Base-by-base conservation (phyloP, 805 yeast genomes). In the Ogataea chonburiensis region DNA sequence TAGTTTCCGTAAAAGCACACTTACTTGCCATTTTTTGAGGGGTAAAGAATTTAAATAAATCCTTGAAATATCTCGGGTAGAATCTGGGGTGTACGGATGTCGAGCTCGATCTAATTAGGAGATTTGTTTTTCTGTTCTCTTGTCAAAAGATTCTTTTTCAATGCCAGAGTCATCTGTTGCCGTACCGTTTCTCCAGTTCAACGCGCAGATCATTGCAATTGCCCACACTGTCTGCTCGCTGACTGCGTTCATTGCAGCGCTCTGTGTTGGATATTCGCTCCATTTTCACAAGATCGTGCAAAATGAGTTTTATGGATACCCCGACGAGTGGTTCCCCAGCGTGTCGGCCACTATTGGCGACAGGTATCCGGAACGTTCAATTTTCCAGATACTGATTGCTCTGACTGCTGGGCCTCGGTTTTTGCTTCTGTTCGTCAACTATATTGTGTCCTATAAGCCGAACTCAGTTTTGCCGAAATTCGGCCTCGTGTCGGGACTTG, bases 241-340 rank as follows among this genome's bases (percentile, higher is more conserved):
- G 5, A 61, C 77, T 9, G 95, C 96, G 1, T 89, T 89, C 52
- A 21, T 82, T 4, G 73, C 77, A 0, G 95, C 97, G 3, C 69
- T 89, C 16, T 54, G 70, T 0, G 78, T 86, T 18, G 97, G 96
- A 1, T 76, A 77, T 43, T 68, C 69, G 34, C 69, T 91, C 17
- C 98, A 91, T 62, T 93, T 79, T 63, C 67, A 82, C 42, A 88
- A 93, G 58, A 93, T 93, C 56, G 96, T 93, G 8, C 70, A 79
- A 53, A 93, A 93, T 58, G 84, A 89, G 31, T 76, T 77, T 46
- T 89, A 69, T 56, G 94, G 95, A 1, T 93, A 87, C 56, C 98
- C 98, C 3, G 93, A 89, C 42, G 98, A 93, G 61, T 93, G 98
- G 98, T 91, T 93, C 57, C 98, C 98, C 2, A 82, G 94, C 53